phyloP scores from a whole-genome alignment of 75 land plant genomes.

The Larix kaempferi region DNA sequence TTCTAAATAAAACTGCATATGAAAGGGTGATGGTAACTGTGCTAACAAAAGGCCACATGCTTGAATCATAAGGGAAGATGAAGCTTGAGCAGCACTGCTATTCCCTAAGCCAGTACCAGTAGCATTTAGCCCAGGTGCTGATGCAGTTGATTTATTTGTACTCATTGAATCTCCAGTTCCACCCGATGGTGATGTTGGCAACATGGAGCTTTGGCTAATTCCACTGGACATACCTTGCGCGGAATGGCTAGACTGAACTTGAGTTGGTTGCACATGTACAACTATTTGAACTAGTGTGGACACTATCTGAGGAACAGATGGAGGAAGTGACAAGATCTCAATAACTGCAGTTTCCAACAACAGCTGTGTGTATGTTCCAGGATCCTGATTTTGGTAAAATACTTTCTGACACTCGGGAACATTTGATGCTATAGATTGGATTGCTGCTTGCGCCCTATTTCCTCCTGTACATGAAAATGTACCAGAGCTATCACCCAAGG shows the following conservation, averaged over 20 bases:
- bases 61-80: constrained; percentile 88
- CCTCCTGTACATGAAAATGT: constrained; percentile 26
- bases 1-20: constrained; percentile 74
- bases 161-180: constrained; percentile 61
- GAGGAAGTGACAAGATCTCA: constrained; percentile 89
- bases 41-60: constrained; percentile 97
- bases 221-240: constrained; percentile 29
- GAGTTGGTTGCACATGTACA: constrained; percentile 67
- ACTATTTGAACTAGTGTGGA: constrained; percentile 83
- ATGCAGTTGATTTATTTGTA: constrained; percentile 37
- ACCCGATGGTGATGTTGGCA: constrained; percentile 83
- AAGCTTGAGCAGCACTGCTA: constrained; percentile 54
- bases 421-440: constrained; percentile 42
- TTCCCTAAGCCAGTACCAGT: constrained; percentile 47
- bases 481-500: constrained; percentile 40
- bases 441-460: constrained; percentile 44
- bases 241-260: constrained; percentile 58
- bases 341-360: constrained; percentile 96
- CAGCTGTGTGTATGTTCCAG: constrained; percentile 88
- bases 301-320: constrained; percentile 66
- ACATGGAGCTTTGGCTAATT: constrained; percentile 42
- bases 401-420: constrained; percentile 72
- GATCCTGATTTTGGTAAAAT: constrained; percentile 96
- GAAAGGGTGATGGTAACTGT: constrained; percentile 92
- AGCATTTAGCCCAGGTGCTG: constrained; percentile 43